Evolutionary conservation across 805 yeast genomes (phyloP), one percentile per base, ranked within the genome.

Genomic region (Ogataea minuta): DNA sequence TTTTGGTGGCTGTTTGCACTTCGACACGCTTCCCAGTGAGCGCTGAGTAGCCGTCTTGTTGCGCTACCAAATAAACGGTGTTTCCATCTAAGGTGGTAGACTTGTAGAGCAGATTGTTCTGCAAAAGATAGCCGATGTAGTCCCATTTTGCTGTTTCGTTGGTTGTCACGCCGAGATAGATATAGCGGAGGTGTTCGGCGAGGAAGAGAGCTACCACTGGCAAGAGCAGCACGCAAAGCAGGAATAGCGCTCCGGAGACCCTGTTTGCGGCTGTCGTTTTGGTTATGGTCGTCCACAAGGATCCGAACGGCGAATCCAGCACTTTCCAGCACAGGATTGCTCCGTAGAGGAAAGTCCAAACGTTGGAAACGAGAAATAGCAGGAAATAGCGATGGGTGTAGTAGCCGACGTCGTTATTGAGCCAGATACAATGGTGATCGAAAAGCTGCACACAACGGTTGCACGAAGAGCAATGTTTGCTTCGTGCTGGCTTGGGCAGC

Each of bases 391-490:
- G 60, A 53, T 72, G 76, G 43, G 76, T 77, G 34, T 67, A 59
- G 46, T 70, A 68, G 2, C 80, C 82, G 35, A 77, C 67, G 50
- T 80, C 78, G 50, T 74, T 76, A 50, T 77, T 76, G 23, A 77
- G 52, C 63, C 74, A 76, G 8, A 68, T 49, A 49, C 82, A 77
- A 53, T 77, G 82, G 52, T 77, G 82, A 42, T 87, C 96, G 50
- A 77, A 82, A 33, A 73, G 51, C 9, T 74, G 58, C 13, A 84
- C 66, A 53, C 95, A 87, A 6, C 68, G 67, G 45, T 76, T 76
- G 61, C 95, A 87, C 3, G 67, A 67, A 1, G 79, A 67, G 54
- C 95, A 87, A 59, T 87, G 95, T 46, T 84, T 79, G 6, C 87
- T 68, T 41, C 95, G 64, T 2, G 95, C 88, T 10, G 85, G 77